phyloP scores from a whole-genome alignment of 164 flowering plant genomes.

The Magnolia changhungtana region DNA sequence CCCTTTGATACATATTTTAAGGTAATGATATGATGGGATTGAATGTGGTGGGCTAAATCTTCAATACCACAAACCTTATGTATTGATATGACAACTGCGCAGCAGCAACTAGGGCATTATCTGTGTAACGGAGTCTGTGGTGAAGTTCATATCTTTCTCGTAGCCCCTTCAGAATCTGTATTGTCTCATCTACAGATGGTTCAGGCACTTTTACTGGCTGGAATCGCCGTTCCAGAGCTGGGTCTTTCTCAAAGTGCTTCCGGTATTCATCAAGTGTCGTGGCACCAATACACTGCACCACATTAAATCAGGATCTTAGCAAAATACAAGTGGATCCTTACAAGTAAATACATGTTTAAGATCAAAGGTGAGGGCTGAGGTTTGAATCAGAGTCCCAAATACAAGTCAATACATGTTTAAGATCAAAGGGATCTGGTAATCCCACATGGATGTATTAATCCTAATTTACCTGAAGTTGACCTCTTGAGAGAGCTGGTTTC shows the following conservation, averaged over 20 bases:
- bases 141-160: conserved; percentile 93
- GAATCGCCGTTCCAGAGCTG: conserved; percentile 92
- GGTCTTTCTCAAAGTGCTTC: conserved; percentile 96
- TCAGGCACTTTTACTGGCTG: conserved; percentile 98
- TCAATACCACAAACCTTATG: conserved; percentile 57
- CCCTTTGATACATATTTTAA: too few species aligned
- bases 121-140: conserved; percentile 93
- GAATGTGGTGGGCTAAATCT: background rate
- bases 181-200: conserved; percentile 87
- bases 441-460: background rate
- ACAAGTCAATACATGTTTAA: too few species aligned
- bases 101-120: conserved; percentile 85
- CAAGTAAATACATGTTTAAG: too few species aligned
- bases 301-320: background rate
- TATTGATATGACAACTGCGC: conserved; percentile 86
- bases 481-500: conserved; percentile 99
- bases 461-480: conserved; percentile 75
- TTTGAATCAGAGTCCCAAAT: too few species aligned
- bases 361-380: too few species aligned
- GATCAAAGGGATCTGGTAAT: background rate
- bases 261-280: conserved; percentile 95
- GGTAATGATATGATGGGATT: background rate
- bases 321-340: too few species aligned
- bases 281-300: conserved; percentile 90
- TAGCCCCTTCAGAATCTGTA: conserved; percentile 82